These are phyloP conservation scores for Tylopilus sp. DNA, from an alignment of 768 basidiomycete genomes.

Conservation along the genomic window DNA sequence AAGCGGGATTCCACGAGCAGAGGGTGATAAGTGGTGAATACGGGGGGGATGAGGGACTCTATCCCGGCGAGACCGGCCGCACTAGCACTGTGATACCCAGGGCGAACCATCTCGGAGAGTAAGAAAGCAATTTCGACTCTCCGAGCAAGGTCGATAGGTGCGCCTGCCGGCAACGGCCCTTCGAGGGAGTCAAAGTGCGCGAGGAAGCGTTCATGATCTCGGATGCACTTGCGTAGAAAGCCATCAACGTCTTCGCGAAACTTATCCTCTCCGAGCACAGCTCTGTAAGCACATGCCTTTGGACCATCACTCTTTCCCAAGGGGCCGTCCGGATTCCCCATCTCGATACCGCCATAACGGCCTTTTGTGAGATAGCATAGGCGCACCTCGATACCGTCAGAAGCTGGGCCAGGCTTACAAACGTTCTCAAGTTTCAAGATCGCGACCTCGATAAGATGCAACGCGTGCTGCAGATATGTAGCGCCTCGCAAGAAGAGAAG, in stretches of 20 bases:
- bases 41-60: conserved; percentile 38
- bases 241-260: conserved; percentile 60
- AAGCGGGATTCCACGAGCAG: conserved; percentile 86
- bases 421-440: conserved; percentile 71
- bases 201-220: conserved; percentile 84
- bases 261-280: conserved; percentile 47
- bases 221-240: conserved; percentile 69
- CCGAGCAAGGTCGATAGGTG: conserved; percentile 41
- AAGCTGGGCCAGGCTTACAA: conserved; percentile 44
- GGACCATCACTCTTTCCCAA: conserved; percentile 54
- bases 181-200: conserved; percentile 79
- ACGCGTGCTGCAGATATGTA: conserved; percentile 76
- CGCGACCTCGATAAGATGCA: conserved; percentile 69
- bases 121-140: conserved; percentile 65
- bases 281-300: conserved; percentile 64
- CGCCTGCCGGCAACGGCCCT: conserved; percentile 23
- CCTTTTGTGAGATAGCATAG: conserved; percentile 74
- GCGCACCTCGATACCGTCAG: conserved; percentile 73
- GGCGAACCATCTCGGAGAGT: conserved; percentile 64
- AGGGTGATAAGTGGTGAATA: conserved; percentile 88
- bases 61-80: conserved; percentile 38
- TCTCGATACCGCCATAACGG: conserved; percentile 79
- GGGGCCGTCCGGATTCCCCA: conserved; percentile 78
- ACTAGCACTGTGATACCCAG: conserved; percentile 46
- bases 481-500: conserved; percentile 80